Evolutionary conservation across 345 rosid genomes (phyloP), one percentile per base, ranked within the genome.

Genomic region (Populus alba): DNA sequence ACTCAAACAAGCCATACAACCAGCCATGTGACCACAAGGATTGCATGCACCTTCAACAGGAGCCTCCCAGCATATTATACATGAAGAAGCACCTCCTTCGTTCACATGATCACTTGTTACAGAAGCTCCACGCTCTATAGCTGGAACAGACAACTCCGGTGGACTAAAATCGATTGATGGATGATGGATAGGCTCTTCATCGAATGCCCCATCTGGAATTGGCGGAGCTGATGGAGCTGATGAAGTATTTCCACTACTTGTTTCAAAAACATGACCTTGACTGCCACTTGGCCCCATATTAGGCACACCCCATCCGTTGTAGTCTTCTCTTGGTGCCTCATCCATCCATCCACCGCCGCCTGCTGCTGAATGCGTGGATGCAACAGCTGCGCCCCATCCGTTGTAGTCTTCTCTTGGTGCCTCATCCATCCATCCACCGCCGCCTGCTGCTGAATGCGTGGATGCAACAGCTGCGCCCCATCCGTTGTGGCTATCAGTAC

Each of bases 21-120:
- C 84, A 37, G 75, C 84, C 84, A 81, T 81, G 72, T 81, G 84
- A 68, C 84, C 81, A 1, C 84, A 81, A 45, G 84, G 84, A 33
- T 73, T 65, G 45, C 78, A 81, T 10, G 81, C 84, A 68, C 84
- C 81, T 72, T 81, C 81, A n/a, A 69, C 61, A 0, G 81, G 81
- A 73, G 81, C 78, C 37, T 77, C 84, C 81, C 81, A 81, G 70
- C 84, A 81, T 39, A 81, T 77, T 57, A 72, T 66, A 25, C 84
- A 81, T 4, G 74, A 72, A n/a, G 84, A 68, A n/a, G 23, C 35
- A 45, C 59, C 77, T 31, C 27, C 78, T 35, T 73, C 59, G 11
- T 71, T 80, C 23, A 31, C 49, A 25, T 27, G 27, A 27, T 77
- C 65, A 29, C 37, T 81, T 37, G 62, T 77, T 15, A 7, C 71